Conservation (phyloP, 768 basidiomycete species). For the Amanita molliuscula region DNA sequence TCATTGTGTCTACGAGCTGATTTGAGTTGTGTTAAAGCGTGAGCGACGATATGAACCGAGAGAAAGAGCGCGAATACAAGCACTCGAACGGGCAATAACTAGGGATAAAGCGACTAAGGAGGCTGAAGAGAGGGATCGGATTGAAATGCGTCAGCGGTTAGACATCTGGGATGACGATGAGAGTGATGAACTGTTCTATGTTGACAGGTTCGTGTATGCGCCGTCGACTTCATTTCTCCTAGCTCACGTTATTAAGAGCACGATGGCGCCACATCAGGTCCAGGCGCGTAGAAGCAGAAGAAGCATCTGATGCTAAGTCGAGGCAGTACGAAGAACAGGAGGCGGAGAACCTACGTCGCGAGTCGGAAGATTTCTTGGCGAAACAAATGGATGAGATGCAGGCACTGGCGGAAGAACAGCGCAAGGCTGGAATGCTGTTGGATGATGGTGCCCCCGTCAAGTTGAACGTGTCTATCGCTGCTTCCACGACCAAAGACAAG, state of each 20-base stretch:
- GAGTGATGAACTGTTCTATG: conserved; percentile 87
- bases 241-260: conserved; percentile 27
- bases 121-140: conserved; percentile 67
- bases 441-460: conserved; percentile 90
- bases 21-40: conserved; percentile 37
- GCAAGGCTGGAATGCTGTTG: conserved; percentile 80
- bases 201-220: conserved; percentile 59
- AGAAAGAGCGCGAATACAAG: conserved; percentile 72
- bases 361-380: conserved; percentile 90
- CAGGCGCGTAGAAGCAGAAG: conserved; percentile 65
- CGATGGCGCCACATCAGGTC: conserved; percentile 80
- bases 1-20: neutral
- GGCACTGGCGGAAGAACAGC: conserved; percentile 80
- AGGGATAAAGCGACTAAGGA: conserved; percentile 65
- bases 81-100: conserved; percentile 65
- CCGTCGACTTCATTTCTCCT: neutral
- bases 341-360: conserved; percentile 74
- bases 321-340: conserved; percentile 78
- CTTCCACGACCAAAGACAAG: conserved; percentile 34
- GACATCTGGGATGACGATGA: conserved; percentile 92
- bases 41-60: conserved; percentile 90
- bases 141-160: conserved; percentile 71
- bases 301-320: conserved; percentile 76
- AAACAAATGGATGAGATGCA: conserved; percentile 96
- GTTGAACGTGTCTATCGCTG: conserved; percentile 65